Base-by-base conservation (phyloP, 148 eudicot genomes). In the Dianthus caryophyllus region DNA sequence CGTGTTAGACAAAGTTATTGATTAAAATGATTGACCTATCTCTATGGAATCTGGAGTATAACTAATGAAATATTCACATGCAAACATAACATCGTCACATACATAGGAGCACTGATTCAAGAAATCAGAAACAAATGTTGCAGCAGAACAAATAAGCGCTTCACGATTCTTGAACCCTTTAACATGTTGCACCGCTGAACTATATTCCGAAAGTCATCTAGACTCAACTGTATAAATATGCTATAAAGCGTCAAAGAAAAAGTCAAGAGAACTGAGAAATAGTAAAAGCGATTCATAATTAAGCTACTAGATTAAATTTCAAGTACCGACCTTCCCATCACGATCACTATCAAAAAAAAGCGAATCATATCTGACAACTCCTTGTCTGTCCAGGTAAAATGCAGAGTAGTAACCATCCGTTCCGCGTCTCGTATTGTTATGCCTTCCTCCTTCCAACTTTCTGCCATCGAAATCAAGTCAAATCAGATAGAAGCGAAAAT, bases 341-440 rank as follows among this genome's bases (percentile, higher is more conserved):
- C 78, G 85, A 78, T 88, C 83, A 64, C 74, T 77, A 56, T 90
- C 96, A 64, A 90, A 94, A n/a, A n/a, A 74, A 82, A 81, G 62
- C 47, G 73, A 50, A 94, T 83, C 98, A 94, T 93, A 63, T 89
- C 88, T 54, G 77, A 78, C 64, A 93, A 73, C 77, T 93, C 96
- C 79, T 87, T 83, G 71, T 93, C 95, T 6, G 87, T 77, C 98
- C 99, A 94, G 18, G 75, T 76, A 78, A 88, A 90, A 82, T 94
- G 96, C 81, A 88, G 96, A 57, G 81, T 58, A 62, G 79, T 74
- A 55, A 90, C 97, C 77, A 94, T 75, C 69, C 86, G 66, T 71
- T 68, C 71, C 71, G 90, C 38, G 69, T 94, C 99, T 69, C 86
- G 77, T 9, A 82, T 38, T n/a, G 71, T 79, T 62, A 90, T 83